Percentiles rank a stretch among this genome's conserved stretches.
phyloP scores from a whole-genome alignment of 169 alveolate genomes.

The Cyclospora cayetanensis region DNA sequence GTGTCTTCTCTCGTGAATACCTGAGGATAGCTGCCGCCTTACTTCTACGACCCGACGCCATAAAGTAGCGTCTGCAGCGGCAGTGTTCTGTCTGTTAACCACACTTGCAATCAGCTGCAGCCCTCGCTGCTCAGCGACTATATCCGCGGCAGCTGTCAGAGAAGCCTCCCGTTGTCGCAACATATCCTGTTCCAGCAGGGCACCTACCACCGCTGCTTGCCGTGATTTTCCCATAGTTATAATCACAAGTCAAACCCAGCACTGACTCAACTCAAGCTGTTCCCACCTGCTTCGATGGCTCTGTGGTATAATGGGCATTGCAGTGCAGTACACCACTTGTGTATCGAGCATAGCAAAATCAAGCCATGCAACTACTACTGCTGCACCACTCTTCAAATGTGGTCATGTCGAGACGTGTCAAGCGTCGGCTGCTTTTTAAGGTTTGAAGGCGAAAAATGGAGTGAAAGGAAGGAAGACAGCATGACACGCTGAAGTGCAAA shows the following conservation, averaged over 20 bases:
- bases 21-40: background rate
- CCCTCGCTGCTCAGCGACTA: background rate
- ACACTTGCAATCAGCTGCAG: slow-evolving; percentile 41
- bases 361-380: too few species aligned
- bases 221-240: slow-evolving; percentile 35
- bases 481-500: too few species aligned
- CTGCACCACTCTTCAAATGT: too few species aligned
- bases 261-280: background rate
- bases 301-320: background rate
- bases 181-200: slow-evolving; percentile 21
- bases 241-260: background rate
- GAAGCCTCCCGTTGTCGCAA: slow-evolving; percentile 55
- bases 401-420: too few species aligned
- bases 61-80: slow-evolving; percentile 31
- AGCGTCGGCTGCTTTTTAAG: too few species aligned
- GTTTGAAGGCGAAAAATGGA: too few species aligned
- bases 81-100: background rate
- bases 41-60: slow-evolving; percentile 19
- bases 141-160: slow-evolving; percentile 40
- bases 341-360: too few species aligned
- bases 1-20: slow-evolving; percentile 20
- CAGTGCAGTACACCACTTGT: too few species aligned
- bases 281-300: background rate
- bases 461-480: too few species aligned
- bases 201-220: slow-evolving; percentile 41